Evolutionary conservation across 164 flowering plant species (phyloP), one percentile per base, ranked within the genome.

Genomic region (Saururus chinensis): DNA sequence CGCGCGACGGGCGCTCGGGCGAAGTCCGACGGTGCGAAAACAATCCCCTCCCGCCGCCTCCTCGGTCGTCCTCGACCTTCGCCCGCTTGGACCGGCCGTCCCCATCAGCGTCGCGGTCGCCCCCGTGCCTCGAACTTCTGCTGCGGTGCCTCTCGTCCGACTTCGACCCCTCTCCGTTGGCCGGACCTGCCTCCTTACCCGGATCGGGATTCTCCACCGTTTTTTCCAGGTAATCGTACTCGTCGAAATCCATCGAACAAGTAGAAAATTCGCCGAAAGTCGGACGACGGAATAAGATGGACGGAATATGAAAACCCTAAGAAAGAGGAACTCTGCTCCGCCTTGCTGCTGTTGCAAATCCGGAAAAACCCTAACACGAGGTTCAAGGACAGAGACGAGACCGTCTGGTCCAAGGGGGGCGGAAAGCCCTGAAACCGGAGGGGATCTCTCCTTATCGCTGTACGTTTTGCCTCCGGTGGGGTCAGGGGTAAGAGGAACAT

Each of bases 221-320:
- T 67, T 89, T 85, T 80, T 92, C 98, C 59, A 92, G 71, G 60
- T 92, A 92, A 59, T 87, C 96, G 80, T 87, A 87, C 87, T 89
- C 98, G 84, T 92, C 98, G 77, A 92, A 92, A 20, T 89, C 98
- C 96, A 89, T 88, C 10, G 0, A 22, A n/a, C 42, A 1, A 24
- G 57, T 14, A 5, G 24, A 54, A 24, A 22, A 12, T 24, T 53
- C 58, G 35, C 12, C 58, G 4, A 19, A 24, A 14, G 24, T 12
- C 20, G 23, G 23, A 21, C 56, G 23, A 19, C 56, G 23, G 19
- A 53, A 4, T n/a, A 19, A 1, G 56, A 5, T 12, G 22, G 56
- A n/a, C 1, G 56, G n/a, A n/a, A n/a, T n/a, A n/a, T n/a, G n/a
- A n/a, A n/a, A 53, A 19, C 56, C 37, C 37, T 30, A 30, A 30